Conservation (phyloP, 1,284 basidiomycete genomes). For the Tylopilus orsonianus region DNA sequence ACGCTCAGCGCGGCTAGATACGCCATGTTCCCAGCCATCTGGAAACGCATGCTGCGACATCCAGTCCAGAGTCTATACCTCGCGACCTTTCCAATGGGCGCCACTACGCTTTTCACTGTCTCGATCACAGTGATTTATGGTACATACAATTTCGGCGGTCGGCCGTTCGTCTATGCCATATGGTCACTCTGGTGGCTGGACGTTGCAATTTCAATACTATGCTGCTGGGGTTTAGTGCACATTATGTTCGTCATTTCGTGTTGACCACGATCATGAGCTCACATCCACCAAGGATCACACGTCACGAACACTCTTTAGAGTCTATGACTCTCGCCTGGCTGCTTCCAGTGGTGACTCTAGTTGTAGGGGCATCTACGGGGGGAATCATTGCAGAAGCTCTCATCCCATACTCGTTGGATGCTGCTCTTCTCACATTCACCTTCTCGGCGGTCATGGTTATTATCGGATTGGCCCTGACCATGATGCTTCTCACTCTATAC, state of each 20-base stretch:
- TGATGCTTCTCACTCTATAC: slow-evolving; percentile 56
- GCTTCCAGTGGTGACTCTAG: slow-evolving; percentile 69
- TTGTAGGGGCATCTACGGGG: slow-evolving; percentile 69
- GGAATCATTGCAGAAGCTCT: slow-evolving; percentile 56
- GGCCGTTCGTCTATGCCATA: slow-evolving; percentile 54
- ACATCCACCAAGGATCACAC: slow-evolving; percentile 49
- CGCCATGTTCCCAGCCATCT: slow-evolving; percentile 54
- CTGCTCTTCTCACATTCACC: slow-evolving; percentile 56
- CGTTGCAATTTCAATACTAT: slow-evolving; percentile 53
- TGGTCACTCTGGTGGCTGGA: slow-evolving; percentile 80
- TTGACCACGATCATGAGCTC: slow-evolving; percentile 1
- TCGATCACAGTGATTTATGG: slow-evolving; percentile 44
- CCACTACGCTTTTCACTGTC: slow-evolving; percentile 61
- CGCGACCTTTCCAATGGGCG: slow-evolving; percentile 72
- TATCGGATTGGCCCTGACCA: slow-evolving; percentile 55
- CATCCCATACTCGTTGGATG: slow-evolving; percentile 40
- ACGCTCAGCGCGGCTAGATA: slow-evolving; percentile 51
- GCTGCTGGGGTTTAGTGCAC: slow-evolving; percentile 66
- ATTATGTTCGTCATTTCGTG: slow-evolving; percentile 49
- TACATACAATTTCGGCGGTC: slow-evolving; percentile 51
- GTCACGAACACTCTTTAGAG: slow-evolving; percentile 57
- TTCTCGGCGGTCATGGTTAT: slow-evolving; percentile 54
- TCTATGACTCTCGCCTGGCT: slow-evolving; percentile 65
- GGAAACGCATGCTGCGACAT: slow-evolving; percentile 56
- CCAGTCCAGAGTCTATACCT: slow-evolving; percentile 67